Evolutionary conservation across 164 flowering plant genomes (phyloP), one percentile per base, ranked within the genome.

Genomic region (Euptelea pleiosperma): DNA sequence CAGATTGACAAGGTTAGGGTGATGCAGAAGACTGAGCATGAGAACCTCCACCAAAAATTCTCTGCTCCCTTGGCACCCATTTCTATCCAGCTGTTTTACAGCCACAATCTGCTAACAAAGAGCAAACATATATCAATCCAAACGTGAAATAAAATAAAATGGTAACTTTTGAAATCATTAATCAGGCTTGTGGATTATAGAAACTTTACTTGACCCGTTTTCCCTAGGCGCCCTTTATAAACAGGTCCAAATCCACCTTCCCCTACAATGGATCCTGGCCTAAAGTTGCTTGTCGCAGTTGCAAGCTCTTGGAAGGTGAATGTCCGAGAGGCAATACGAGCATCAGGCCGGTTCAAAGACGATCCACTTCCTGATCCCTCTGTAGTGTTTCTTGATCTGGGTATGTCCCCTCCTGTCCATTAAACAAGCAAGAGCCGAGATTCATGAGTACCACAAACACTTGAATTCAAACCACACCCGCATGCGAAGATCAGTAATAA

Each of bases 231-330:
- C 2, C 78, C 78, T 53, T 66, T 71, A 51, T 75, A 75, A 62
- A 75, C 78, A 58, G 64, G 68, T 11, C 78, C 78, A 46, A 75
- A 75, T 62, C 78, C 78, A 11, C 78, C 78, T 53, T 75, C 78
- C 48, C 78, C 78, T 43, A 75, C 26, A 6, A 75, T 51, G 36
- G 60, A 67, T 45, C 71, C 75, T 0, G 62, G 59, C 47, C 64
- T 65, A 50, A 75, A 75, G 36, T 71, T 75, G 46, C 65, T 59
- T 6, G 78, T 75, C 29, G 78, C 75, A 46, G 68, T 68, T 58
- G 73, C 75, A 58, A 75, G 78, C 66, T 75, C 78, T 8, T 58
- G 55, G 43, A 68, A 71, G 39, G 78, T 68, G 46, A 75, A 75
- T 11, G 73, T 75, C 34, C 65, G 73, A 28, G 75, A 68, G 18